Evolutionary conservation across 257 asterid species (phyloP), one percentile per base, ranked within the genome.

Genomic region (Gynochthodes officinalis): DNA sequence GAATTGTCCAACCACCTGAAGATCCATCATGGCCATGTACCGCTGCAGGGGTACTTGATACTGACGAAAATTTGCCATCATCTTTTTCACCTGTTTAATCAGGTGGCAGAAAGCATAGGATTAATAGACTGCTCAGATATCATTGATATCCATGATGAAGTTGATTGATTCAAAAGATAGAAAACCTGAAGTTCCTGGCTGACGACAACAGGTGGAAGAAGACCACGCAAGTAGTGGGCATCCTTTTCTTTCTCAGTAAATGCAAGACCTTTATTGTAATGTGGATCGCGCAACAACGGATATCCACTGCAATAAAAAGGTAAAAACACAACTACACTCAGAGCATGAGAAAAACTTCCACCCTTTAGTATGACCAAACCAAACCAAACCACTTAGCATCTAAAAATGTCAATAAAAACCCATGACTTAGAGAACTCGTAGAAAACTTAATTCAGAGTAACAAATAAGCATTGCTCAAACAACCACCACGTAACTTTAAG

Each of bases 1-100:
- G 39, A 42, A 67, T 18, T 19, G 72, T 44, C 6, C 21, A 18
- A 73, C 72, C 80, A 94, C 99, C 99, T 94, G 99, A 76, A 95
- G 98, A 84, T 95, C 99, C 99, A 90, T 95, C 99, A 95, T 95
- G 76, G 99, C 99, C 98, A 92, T 95, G 87, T 95, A 95, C 77
- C 91, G 86, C 69, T 95, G 98, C 73, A 95, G 77, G 2, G 99
- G 99, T 44, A 95, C 96, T 82, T 95, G 91, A 80, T 95, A 95
- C 70, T 92, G 91, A 15, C 98, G 98, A 81, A 95, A 84, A 75
- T 78, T 93, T 62, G 80, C 85, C 98, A 95, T 95, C 99, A 95
- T 89, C 72, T 95, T 95, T 67, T 95, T 95, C 30, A 95, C 96
- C 99, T 95, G 77, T 60, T 50, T 73, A 62, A 33, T 46, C 6